Evolutionary conservation across 2,329 filamentous ascomycete genomes (phyloP).

Genomic region (Xylaria sp.): DNA sequence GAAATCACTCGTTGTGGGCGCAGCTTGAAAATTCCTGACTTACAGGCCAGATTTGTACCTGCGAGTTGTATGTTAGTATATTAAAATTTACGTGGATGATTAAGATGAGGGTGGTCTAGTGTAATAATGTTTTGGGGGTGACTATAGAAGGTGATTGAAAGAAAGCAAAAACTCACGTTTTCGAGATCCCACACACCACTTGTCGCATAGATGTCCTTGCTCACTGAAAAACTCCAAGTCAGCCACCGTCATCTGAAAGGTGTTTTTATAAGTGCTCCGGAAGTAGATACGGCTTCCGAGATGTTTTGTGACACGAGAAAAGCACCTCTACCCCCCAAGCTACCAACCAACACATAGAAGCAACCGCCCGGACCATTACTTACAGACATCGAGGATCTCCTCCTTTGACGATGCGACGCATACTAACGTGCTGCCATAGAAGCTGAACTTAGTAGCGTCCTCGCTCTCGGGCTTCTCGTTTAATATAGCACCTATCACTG

Average conservation of each 20-base stretch:
- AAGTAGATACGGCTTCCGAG: not conserved
- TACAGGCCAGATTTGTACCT: slow-evolving; percentile 64
- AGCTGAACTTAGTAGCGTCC: slow-evolving; percentile 66
- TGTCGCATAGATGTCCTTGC: slow-evolving; percentile 77
- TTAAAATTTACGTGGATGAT: slow-evolving; percentile 1
- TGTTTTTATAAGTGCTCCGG: not conserved
- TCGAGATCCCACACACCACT: slow-evolving; percentile 84
- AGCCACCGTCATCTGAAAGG: not conserved
- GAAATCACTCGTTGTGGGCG: not conserved
- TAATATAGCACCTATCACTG: slow-evolving; percentile 69
- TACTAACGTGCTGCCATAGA: slow-evolving; percentile 79
- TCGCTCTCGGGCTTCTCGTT: slow-evolving; percentile 73
- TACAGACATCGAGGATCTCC: slow-evolving; percentile 69
- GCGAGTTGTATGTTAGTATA: slow-evolving; percentile 18
- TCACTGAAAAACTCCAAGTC: slow-evolving; percentile 54
- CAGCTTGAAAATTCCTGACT: slow-evolving; percentile 32
- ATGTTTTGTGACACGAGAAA: not conserved
- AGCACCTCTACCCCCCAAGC: not conserved
- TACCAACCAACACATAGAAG: not conserved
- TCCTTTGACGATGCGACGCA: slow-evolving; percentile 74
- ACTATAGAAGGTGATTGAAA: slow-evolving; percentile 18
- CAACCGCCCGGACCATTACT: not conserved
- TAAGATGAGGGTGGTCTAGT: not conserved
- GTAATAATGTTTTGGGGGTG: not conserved
- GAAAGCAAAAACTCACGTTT: slow-evolving; percentile 60